Evolutionary conservation across 1,139 yeast species (phyloP).

Genomic region (Nematodospora anomalae): DNA sequence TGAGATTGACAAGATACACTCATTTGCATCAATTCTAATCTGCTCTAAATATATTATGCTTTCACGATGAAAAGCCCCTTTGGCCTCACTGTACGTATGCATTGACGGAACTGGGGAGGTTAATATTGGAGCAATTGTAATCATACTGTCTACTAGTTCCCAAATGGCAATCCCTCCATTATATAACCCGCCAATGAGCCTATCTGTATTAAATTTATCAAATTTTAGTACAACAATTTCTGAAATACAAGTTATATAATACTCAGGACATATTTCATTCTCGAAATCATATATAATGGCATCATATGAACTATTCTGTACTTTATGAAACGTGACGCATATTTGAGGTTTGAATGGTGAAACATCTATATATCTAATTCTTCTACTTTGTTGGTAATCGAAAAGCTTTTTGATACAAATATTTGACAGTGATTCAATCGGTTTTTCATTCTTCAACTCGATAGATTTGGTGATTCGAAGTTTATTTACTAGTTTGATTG

Average conservation of each 20-base stretch:
- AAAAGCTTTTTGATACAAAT: background rate
- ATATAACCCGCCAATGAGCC: slow-evolving; percentile 37
- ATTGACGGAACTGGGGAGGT: slow-evolving; percentile 12
- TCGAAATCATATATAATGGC: slow-evolving; percentile 33
- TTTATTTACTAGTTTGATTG: slow-evolving; percentile 14
- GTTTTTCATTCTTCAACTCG: slow-evolving; percentile 5
- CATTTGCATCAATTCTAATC: slow-evolving; percentile 24
- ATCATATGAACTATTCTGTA: slow-evolving; percentile 19
- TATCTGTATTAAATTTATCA: slow-evolving; percentile 29
- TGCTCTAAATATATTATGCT: slow-evolving; percentile 17
- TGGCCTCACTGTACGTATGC: background rate
- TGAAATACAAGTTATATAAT: slow-evolving; percentile 39
- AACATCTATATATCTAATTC: slow-evolving; percentile 39
- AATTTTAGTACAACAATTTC: slow-evolving; percentile 47
- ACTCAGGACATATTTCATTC: slow-evolving; percentile 42
- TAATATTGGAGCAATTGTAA: slow-evolving; percentile 25
- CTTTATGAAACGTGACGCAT: slow-evolving; percentile 17
- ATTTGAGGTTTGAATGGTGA: slow-evolving; percentile 39
- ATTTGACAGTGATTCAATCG: background rate
- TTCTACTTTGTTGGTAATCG: background rate
- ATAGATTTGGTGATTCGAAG: slow-evolving; percentile 11
- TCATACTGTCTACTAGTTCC: slow-evolving; percentile 25
- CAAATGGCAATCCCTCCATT: slow-evolving; percentile 43
- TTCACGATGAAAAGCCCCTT: slow-evolving; percentile 9
- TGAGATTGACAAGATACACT: slow-evolving; percentile 33